Conservation (phyloP, 75 land plant genomes). For the Sequoiadendron giganteum region DNA sequence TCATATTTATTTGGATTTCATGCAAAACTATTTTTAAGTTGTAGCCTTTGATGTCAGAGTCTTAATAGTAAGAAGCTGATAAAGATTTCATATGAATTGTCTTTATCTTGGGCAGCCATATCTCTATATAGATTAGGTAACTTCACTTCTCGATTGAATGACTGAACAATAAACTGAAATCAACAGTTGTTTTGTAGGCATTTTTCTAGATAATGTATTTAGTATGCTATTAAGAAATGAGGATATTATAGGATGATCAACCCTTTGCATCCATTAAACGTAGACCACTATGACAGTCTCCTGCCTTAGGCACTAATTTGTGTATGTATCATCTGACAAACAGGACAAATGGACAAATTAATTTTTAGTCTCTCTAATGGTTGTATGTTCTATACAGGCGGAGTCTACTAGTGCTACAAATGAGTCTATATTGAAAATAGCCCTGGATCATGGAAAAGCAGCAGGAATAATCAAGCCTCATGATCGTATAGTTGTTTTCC, state of each 20-base stretch:
- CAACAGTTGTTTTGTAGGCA: neutral
- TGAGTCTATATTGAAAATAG: conserved; percentile 41
- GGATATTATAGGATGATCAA: neutral
- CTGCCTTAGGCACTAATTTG: neutral
- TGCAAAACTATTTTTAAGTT: neutral
- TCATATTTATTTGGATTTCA: neutral
- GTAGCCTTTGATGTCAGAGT: neutral
- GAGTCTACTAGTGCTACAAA: conserved; percentile 30
- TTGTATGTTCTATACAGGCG: neutral
- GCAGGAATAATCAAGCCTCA: conserved; percentile 49
- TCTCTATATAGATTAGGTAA: neutral
- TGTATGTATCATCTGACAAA: neutral
- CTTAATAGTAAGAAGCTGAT: neutral
- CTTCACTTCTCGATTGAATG: neutral
- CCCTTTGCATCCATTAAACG: neutral
- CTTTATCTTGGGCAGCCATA: neutral
- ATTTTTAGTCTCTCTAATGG: neutral
- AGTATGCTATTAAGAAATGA: neutral
- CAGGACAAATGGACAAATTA: neutral
- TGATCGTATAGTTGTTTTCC: conserved; percentile 55
- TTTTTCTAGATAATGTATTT: neutral
- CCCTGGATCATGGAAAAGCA: conserved; percentile 46
- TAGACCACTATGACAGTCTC: neutral
- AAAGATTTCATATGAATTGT: neutral
- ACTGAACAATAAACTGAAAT: neutral